phyloP scores from a whole-genome alignment of 108 stramenopile genomes.

The Cyclotella cryptica region DNA sequence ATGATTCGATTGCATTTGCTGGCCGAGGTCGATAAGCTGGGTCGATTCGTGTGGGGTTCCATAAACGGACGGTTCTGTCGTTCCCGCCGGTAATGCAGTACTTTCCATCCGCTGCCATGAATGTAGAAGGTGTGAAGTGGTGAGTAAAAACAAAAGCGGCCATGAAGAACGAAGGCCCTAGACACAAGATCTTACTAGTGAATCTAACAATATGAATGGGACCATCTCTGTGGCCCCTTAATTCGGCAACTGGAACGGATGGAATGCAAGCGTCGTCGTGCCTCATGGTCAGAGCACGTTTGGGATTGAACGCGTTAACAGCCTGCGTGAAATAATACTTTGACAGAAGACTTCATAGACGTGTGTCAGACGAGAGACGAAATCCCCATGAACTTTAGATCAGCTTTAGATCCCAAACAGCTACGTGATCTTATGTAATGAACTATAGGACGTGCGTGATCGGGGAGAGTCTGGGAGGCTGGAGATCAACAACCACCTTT shows the following conservation, averaged over 20 bases:
- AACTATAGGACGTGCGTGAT: no score
- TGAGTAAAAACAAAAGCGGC: background rate
- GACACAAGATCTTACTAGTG: conserved; percentile 28
- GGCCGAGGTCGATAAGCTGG: conserved; percentile 55
- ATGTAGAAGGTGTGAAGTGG: background rate
- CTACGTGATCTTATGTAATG: no score
- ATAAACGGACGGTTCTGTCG: conserved; percentile 80
- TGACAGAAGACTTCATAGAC: no score
- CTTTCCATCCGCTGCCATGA: conserved; percentile 68
- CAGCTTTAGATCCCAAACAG: no score
- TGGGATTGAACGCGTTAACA: no score
- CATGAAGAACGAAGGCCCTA: background rate
- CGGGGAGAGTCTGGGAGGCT: no score
- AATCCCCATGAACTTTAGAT: no score
- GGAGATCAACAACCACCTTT: no score
- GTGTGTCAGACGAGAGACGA: no score
- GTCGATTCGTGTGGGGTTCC: conserved; percentile 86
- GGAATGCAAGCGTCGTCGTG: conserved; percentile 24
- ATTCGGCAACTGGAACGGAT: conserved; percentile 52
- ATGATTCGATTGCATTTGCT: background rate
- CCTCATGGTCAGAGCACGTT: background rate
- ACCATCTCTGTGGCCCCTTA: conserved; percentile 67
- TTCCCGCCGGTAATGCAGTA: conserved; percentile 83
- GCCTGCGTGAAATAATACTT: no score
- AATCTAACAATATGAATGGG: conserved; percentile 67